phyloP scores from a whole-genome alignment of 1,284 basidiomycete species.

The Trametes hirsuta region DNA sequence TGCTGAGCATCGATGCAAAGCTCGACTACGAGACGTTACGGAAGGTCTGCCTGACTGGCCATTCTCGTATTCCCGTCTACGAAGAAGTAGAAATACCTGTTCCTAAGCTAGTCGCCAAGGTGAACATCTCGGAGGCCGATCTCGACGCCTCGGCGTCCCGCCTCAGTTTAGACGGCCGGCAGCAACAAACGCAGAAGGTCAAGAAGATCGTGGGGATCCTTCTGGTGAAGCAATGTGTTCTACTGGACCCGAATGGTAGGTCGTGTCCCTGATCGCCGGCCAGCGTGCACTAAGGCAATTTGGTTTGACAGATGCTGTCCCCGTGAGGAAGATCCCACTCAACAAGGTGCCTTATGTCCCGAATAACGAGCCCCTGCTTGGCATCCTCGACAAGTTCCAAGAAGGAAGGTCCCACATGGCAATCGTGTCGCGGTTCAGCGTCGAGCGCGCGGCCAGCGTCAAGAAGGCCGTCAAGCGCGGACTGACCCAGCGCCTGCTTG shows the following conservation, averaged over 20 bases:
- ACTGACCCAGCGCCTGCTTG: conserved; percentile 69
- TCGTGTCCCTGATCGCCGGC: not conserved
- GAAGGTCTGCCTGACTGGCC: conserved; percentile 76
- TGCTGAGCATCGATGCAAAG: conserved; percentile 80
- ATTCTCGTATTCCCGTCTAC: conserved; percentile 78
- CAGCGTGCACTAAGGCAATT: conserved; percentile 7
- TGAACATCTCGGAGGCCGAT: conserved; percentile 19
- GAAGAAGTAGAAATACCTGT: conserved; percentile 70
- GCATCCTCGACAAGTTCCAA: conserved; percentile 90
- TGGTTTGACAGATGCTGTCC: conserved; percentile 64
- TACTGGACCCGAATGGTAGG: conserved; percentile 85
- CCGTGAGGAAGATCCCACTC: conserved; percentile 76
- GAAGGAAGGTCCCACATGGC: conserved; percentile 93
- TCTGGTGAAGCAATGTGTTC: conserved; percentile 83
- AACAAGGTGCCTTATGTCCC: conserved; percentile 89
- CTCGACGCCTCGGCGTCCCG: conserved; percentile 18
- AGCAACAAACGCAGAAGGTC: conserved; percentile 45
- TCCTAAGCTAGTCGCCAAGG: conserved; percentile 32
- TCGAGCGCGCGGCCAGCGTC: conserved; percentile 58
- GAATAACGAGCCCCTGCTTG: conserved; percentile 83
- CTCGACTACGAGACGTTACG: conserved; percentile 81
- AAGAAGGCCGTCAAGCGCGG: conserved; percentile 72
- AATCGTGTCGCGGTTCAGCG: conserved; percentile 70
- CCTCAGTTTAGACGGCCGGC: conserved; percentile 21
- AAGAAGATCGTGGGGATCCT: conserved; percentile 85